Evolutionary conservation across 192 early-diverging fungal genomes (phyloP), one percentile per base, ranked within the genome.

Genomic region (Umbelopsis ramanniana): DNA sequence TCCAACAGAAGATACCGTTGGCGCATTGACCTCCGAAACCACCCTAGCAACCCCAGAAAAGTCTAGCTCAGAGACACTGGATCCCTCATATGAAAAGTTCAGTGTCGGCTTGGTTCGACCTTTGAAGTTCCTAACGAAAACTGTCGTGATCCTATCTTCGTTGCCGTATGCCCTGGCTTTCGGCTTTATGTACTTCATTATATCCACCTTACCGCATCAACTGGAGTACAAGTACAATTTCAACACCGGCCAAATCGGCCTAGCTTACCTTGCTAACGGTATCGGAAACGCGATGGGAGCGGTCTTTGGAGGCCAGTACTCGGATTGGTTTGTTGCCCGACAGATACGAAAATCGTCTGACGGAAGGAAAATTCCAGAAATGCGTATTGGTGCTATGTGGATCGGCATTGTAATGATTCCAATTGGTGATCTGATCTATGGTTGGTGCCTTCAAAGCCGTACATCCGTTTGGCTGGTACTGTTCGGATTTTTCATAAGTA

Each of bases 141-240:
- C 72, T 22, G 69, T 67, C 0, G 71, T 78, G 10, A 19, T 74
- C 12, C 24, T 78, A 22, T 68, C 55, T 10, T 66, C 69, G 0
- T 45, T 73, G 9, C 76, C 76, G 10, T 74, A 74, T 26, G 57
- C 72, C 5, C 29, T 74, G 38, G 72, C 72, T 8, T 78, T 67
- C 48, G 76, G 76, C 24, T 78, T 74, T n/a, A 78, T 78, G 76
- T 78, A 78, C 55, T 78, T 78, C 43, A 69, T 78, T 12, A 78
- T 78, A 35, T 52, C 76, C 2, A 74, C 60, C 53, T 24, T 78
- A 45, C 72, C 76, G 0, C 69, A 74, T 43, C 69, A 74, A 38
- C 38, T 78, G 3, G 66, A 47, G 14, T 17, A 19, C 21, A 55
- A 68, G 23, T 78, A 78, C 67, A 14, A 24, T 2, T 74, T 74